Conservation (phyloP, 257 asterid genomes). For the Scutellaria galericulata region DNA sequence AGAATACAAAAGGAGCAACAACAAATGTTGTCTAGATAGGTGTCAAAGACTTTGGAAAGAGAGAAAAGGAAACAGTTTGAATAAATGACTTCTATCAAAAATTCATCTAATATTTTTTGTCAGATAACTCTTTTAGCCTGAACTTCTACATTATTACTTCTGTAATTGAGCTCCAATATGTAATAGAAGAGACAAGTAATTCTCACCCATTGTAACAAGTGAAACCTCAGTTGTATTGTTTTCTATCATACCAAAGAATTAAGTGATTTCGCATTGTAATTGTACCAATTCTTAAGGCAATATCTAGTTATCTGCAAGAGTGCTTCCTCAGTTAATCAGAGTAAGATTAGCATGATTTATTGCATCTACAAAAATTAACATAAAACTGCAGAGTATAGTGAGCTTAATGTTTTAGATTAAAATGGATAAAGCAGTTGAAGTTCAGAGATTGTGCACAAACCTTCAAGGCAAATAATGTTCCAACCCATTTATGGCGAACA, state of each 20-base stretch:
- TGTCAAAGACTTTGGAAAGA: not conserved
- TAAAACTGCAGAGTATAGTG: not conserved
- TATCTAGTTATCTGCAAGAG: not conserved
- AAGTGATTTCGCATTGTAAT: slow-evolving; percentile 9
- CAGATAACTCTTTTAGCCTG: not conserved
- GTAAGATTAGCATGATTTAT: not conserved
- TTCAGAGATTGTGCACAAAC: slow-evolving; percentile 46
- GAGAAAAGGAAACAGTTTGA: too few species aligned
- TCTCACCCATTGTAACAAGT: not conserved
- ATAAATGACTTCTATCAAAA: too few species aligned
- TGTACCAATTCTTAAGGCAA: slow-evolving; percentile 15
- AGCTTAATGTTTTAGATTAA: slow-evolving; percentile 1
- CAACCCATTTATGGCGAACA: slow-evolving; percentile 97
- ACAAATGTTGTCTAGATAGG: not conserved
- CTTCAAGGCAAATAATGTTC: slow-evolving; percentile 91
- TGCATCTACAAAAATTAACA: not conserved
- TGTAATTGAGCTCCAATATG: not conserved
- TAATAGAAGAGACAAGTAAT: not conserved
- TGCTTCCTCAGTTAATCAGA: not conserved
- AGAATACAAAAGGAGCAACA: slow-evolving; percentile 9
- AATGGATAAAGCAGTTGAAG: slow-evolving; percentile 23
- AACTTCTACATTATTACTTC: not conserved
- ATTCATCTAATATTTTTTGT: too few species aligned
- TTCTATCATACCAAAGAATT: not conserved
- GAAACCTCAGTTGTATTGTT: not conserved